Evolutionary conservation across 306 rosid species (phyloP).

Genomic region (Cajanus cajan): DNA sequence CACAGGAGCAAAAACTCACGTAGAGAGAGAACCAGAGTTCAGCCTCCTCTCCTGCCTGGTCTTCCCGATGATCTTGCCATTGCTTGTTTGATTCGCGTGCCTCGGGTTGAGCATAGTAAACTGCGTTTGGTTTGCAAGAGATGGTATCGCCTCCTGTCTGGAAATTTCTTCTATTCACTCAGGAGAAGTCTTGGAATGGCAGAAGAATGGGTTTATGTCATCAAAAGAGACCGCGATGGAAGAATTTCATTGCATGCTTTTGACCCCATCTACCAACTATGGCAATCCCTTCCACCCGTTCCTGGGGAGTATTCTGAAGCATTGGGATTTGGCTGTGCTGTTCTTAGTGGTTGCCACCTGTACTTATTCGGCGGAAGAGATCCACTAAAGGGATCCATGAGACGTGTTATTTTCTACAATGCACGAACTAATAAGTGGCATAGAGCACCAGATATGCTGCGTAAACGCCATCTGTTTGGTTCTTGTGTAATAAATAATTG

Average conservation of each 20-base stretch:
- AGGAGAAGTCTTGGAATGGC: constrained; percentile 98
- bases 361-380: constrained; percentile 98
- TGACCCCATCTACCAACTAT: constrained; percentile 92
- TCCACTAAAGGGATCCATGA: constrained; percentile 86
- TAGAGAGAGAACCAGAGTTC: constrained; percentile 80
- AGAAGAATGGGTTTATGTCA: constrained; percentile 98
- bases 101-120: constrained; percentile 86
- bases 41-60: constrained; percentile 96
- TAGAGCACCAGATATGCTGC: constrained; percentile 96
- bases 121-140: constrained; percentile 94
- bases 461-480: constrained; percentile 93
- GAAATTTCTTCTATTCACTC: constrained; percentile 92
- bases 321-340: constrained; percentile 96
- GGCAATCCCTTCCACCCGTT: constrained; percentile 99
- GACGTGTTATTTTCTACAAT: constrained; percentile 94
- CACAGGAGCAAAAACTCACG: constrained; percentile 76
- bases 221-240: constrained; percentile 96
- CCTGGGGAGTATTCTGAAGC: constrained; percentile 96
- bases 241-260: constrained; percentile 95
- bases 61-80: constrained; percentile 99
- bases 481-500: constrained; percentile 95
- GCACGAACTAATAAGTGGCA: constrained; percentile 98
- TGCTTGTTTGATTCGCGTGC: constrained; percentile 94
- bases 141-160: constrained; percentile 89
- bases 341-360: constrained; percentile 95